phyloP scores from a whole-genome alignment of 306 rosid genomes.

The Acacia melanoxylon region DNA sequence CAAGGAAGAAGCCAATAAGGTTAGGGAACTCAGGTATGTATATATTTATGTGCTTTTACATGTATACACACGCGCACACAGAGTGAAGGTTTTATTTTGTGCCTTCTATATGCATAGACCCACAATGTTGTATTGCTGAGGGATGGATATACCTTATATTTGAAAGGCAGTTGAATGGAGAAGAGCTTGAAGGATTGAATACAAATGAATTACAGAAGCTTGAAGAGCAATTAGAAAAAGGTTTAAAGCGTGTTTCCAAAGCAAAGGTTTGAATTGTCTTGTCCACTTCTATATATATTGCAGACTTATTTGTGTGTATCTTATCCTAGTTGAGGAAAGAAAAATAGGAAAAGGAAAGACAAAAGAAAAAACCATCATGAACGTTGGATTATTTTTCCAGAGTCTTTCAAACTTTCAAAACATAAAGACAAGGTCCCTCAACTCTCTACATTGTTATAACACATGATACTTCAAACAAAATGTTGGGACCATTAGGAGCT shows the following conservation, averaged over 20 bases:
- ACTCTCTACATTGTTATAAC: neutral
- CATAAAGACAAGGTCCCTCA: neutral
- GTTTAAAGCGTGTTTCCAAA: neutral
- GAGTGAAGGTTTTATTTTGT: neutral
- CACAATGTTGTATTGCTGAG: neutral
- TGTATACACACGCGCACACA: neutral
- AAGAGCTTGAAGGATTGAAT: neutral
- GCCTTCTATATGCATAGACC: neutral
- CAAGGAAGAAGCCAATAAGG: slow-evolving; percentile 10
- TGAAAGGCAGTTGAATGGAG: slow-evolving; percentile 6
- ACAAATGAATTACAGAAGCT: neutral
- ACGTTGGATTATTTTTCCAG: neutral
- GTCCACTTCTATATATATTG: neutral
- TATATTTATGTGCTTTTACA: neutral
- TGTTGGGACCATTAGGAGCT: neutral
- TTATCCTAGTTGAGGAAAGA: neutral
- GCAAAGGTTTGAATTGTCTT: slow-evolving; percentile 8
- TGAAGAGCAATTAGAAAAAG: neutral
- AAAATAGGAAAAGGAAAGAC: too few relatives aligned
- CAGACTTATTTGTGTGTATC: neutral
- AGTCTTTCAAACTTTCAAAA: neutral
- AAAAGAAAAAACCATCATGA: neutral
- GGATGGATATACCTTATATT: neutral
- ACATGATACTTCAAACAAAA: neutral
- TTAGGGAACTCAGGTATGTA: neutral